Percentiles rank a stretch among this genome's conserved stretches.
phyloP scores from a whole-genome alignment of 495 filamentous ascomycete species.

The Tuber melanosporum region DNA sequence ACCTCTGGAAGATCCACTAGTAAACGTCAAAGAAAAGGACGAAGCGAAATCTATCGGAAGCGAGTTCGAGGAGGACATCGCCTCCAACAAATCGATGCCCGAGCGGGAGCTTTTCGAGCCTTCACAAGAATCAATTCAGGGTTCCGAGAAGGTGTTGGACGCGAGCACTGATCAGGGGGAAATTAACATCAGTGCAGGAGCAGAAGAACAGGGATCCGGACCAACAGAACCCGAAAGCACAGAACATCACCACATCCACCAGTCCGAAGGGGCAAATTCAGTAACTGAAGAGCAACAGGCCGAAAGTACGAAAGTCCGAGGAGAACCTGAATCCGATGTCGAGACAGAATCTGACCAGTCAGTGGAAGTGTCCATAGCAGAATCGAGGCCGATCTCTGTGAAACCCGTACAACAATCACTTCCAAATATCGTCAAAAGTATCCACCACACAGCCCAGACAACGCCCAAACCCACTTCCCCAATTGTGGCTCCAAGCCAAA shows the following conservation, averaged over 20 bases:
- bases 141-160: background rate
- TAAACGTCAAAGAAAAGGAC: conserved; percentile 32
- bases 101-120: background rate
- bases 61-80: conserved; percentile 13
- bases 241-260: background rate
- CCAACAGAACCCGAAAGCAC: background rate
- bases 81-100: background rate
- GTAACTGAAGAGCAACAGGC: conserved; percentile 20
- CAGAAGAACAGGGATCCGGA: background rate
- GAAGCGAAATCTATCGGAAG: conserved; percentile 33
- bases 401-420: conserved; percentile 31
- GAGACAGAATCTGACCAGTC: conserved; percentile 36
- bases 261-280: background rate
- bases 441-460: conserved; percentile 21
- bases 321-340: conserved; percentile 33
- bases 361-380: conserved; percentile 32
- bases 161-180: conserved; percentile 11
- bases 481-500: conserved; percentile 16
- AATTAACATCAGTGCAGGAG: background rate
- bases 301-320: conserved; percentile 33
- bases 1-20: conserved; percentile 10
- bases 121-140: background rate
- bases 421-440: conserved; percentile 32
- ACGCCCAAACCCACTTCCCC: conserved; percentile 24
- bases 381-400: conserved; percentile 40